phyloP scores from a whole-genome alignment of 1,284 basidiomycete genomes.

The Chiua sp. region DNA sequence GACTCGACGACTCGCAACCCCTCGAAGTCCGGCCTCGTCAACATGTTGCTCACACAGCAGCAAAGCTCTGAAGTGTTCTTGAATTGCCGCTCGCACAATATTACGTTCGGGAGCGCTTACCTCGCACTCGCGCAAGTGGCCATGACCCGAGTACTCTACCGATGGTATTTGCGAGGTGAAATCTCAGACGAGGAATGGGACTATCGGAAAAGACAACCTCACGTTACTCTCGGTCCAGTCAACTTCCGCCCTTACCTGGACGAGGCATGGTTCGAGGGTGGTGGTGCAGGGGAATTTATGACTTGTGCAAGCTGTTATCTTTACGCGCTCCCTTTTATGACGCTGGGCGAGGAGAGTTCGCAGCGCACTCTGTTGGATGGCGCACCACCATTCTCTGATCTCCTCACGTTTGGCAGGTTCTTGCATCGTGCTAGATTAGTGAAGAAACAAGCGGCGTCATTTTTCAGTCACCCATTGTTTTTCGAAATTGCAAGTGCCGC shows the following conservation, averaged over 20 bases:
- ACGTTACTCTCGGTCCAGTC: slow-evolving; percentile 31
- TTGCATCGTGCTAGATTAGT: slow-evolving; percentile 47
- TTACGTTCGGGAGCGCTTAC: slow-evolving; percentile 59
- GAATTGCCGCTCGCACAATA: slow-evolving; percentile 18
- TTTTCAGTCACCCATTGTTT: slow-evolving; percentile 44
- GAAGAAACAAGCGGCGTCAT: slow-evolving; percentile 41
- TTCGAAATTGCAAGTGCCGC: not conserved
- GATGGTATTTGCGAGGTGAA: slow-evolving; percentile 50
- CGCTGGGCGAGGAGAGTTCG: slow-evolving; percentile 19
- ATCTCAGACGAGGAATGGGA: slow-evolving; percentile 41
- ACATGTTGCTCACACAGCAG: slow-evolving; percentile 5
- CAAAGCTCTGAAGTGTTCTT: slow-evolving; percentile 36
- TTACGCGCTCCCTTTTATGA: slow-evolving; percentile 57
- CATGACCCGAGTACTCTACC: slow-evolving; percentile 56
- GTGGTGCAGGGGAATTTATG: slow-evolving; percentile 50
- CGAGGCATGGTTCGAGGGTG: slow-evolving; percentile 48
- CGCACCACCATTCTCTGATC: slow-evolving; percentile 42
- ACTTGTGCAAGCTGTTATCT: slow-evolving; percentile 19
- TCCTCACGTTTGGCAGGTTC: slow-evolving; percentile 42
- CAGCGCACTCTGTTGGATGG: slow-evolving; percentile 32
- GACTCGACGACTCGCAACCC: slow-evolving; percentile 41
- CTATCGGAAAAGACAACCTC: slow-evolving; percentile 47
- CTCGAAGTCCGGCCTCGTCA: slow-evolving; percentile 36
- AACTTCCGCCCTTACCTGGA: slow-evolving; percentile 59
- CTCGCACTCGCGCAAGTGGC: slow-evolving; percentile 58